These are phyloP conservation scores for Trifolium pratense DNA, from an alignment of 306 rosid species.

Conservation along the genomic window DNA sequence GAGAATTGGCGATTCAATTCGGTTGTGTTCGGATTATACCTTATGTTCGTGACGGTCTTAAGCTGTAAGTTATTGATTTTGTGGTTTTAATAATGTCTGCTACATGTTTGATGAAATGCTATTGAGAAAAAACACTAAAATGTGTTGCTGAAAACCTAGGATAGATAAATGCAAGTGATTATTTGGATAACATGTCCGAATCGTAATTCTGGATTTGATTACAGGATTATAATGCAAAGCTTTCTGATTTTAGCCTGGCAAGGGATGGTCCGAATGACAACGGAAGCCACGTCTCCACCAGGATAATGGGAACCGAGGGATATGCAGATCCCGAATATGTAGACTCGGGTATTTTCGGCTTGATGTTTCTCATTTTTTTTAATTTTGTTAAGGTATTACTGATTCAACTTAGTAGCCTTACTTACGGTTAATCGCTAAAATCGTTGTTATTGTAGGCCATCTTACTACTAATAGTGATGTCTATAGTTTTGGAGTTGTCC, in stretches of 20 bases:
- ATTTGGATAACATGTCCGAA: not conserved
- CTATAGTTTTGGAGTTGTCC: constrained; percentile 69
- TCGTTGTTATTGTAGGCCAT: constrained; percentile 50
- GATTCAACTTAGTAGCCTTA: not conserved
- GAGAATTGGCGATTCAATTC: too few relatives aligned
- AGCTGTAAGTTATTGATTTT: too few relatives aligned
- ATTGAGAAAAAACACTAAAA: too few relatives aligned
- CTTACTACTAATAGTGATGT: constrained; percentile 62
- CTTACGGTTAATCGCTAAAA: not conserved
- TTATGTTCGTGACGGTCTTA: too few relatives aligned
- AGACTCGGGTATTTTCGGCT: constrained; percentile 49
- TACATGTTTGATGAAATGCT: too few relatives aligned
- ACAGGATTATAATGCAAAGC: constrained; percentile 62
- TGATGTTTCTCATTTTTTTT: too few relatives aligned
- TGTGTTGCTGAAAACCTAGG: too few relatives aligned
- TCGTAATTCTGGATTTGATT: constrained; percentile 30
- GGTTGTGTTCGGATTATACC: too few relatives aligned
- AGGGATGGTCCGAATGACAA: constrained; percentile 64
- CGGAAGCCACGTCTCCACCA: constrained; percentile 58
- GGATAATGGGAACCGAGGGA: constrained; percentile 51
- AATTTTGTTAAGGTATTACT: not conserved
- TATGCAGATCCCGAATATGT: constrained; percentile 72
- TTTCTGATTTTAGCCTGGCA: constrained; percentile 69
- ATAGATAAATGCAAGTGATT: not conserved
- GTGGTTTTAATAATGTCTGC: too few relatives aligned